Evolutionary conservation across 139 green algal genomes (phyloP).

Genomic region (Axilococcus clingmanii): DNA sequence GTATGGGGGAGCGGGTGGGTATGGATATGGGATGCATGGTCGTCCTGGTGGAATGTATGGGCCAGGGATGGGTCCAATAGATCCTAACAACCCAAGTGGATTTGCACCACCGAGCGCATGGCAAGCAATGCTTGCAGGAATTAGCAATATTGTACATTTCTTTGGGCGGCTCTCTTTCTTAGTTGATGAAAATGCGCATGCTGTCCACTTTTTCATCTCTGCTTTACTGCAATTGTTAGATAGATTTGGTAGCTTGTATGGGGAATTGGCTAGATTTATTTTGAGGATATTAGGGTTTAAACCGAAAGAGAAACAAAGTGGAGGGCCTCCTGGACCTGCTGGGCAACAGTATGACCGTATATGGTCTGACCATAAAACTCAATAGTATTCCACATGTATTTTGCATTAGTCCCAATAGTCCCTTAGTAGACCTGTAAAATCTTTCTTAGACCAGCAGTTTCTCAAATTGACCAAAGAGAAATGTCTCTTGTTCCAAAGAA

Average conservation of each 20-base stretch:
- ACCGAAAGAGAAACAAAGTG: conserved; percentile 1
- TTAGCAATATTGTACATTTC: conserved; percentile 70
- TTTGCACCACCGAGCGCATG: conserved; percentile 46
- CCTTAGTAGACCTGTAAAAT: background rate
- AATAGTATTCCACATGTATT: too few species aligned
- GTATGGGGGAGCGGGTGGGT: conserved; percentile 18
- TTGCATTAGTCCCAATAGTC: background rate
- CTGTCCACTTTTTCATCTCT: conserved; percentile 97
- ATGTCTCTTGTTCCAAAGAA: too few species aligned
- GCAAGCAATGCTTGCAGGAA: conserved; percentile 51
- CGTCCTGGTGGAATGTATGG: conserved; percentile 31
- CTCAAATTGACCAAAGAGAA: background rate
- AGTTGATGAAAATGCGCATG: conserved; percentile 97
- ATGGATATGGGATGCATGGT: conserved; percentile 28
- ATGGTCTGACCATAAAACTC: too few species aligned
- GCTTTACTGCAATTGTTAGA: conserved; percentile 92
- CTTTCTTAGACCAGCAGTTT: background rate
- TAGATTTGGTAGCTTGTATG: conserved; percentile 83
- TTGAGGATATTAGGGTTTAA: conserved; percentile 76
- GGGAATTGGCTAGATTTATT: conserved; percentile 87
- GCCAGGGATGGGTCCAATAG: conserved; percentile 37
- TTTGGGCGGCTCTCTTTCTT: conserved; percentile 94
- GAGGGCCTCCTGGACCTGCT: background rate
- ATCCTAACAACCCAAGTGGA: conserved; percentile 32
- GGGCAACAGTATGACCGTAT: background rate